Base-by-base conservation (phyloP, 139 green algal genomes). In the Tetraselmis chui region DNA sequence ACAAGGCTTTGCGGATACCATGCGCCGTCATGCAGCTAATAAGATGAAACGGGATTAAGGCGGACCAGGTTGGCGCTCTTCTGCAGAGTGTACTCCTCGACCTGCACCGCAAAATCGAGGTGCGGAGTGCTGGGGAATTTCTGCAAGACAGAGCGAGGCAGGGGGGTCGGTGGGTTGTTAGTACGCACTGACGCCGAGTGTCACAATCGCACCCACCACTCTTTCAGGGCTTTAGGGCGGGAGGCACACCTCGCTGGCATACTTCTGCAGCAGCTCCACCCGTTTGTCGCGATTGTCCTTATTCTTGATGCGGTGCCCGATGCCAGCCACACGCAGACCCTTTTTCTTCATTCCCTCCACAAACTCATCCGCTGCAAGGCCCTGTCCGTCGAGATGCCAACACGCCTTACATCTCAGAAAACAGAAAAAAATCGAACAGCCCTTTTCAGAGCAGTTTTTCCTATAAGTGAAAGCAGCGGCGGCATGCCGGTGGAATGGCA, bases 251-350 rank as follows among this genome's bases (percentile, higher is more conserved):
- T 91, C 86, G 0, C 84, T 79, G n/a, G 89, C 87, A 80, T 96
- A 98, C 59, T 92, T 80, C 81, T 96, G 91, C 83, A 98, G 89
- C 85, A 98, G 90, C 92, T 97, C 94, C 82, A 98, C 95, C 23
- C 95, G 91, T 88, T 96, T 96, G 90, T 98, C 95, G 0, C 92
- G 87, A 85, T 98, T 98, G 89, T 98, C 93, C 87, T 96, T 95
- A 87, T 78, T 92, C 92, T 98, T 98, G 89, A 98, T 98, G 81
- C 95, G 88, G 84, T 98, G 95, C 2, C 95, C 95, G 32, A 98
- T 98, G 81, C 95, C 95, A 0, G 92, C 86, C 75, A 98, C 94
- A 31, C 92, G 87, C 23, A 94, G 86, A 28, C 92, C 93, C 82
- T 89, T 86, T 79, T 91, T 92, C 86, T 97, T 97, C 91, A 97